Base-by-base conservation (phyloP, 1,284 basidiomycete species). In the Sporisorium exsertum region DNA sequence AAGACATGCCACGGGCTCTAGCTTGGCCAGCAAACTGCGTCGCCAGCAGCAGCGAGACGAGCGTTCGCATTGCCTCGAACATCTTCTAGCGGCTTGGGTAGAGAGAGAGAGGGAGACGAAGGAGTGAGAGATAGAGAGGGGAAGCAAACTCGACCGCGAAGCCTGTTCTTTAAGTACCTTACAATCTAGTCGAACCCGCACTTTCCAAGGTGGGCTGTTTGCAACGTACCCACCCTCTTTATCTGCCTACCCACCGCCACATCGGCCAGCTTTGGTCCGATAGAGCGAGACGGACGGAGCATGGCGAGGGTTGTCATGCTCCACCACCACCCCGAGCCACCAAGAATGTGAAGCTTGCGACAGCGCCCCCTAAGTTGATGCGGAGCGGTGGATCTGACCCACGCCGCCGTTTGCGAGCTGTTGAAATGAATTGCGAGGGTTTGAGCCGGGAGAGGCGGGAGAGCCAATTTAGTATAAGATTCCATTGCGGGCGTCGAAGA, bases 21-120 rank as follows among this genome's bases (percentile, higher is more conserved):
- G 35, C 56, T 5, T 40, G 29, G 5, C 29, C 26, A 20, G 27
- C 26, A 15, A 43, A 27, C 16, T n/a, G 16, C 18, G 35, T 42
- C 18, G n/a, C 18, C 37, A 40, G 37, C 37, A 67, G 22, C 22
- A 61, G 42, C 35, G 49, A n/a, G 45, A 29, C 43, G 46, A 42
- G 42, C 20, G 40, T 15, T 40, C 52, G 47, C 52, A 40, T 37
- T 7, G 52, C 26, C 22, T 45, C 49, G 20, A 15, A 42, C 64
- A 58, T 64, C 18, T 49, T 49, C 22, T 1, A n/a, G 8, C 47
- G n/a, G 27, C 27, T 47, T 18, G 10, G 15, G 22, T 3, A 22
- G 22, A 15, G 27, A 29, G 16, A 18, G 26, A n/a, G 27, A n/a
- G 4, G 27, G 29, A 22, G 18, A 51, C 2, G n/a, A 35, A 16